phyloP scores from a whole-genome alignment of 805 yeast genomes.

The Clavispora vitiphila region DNA sequence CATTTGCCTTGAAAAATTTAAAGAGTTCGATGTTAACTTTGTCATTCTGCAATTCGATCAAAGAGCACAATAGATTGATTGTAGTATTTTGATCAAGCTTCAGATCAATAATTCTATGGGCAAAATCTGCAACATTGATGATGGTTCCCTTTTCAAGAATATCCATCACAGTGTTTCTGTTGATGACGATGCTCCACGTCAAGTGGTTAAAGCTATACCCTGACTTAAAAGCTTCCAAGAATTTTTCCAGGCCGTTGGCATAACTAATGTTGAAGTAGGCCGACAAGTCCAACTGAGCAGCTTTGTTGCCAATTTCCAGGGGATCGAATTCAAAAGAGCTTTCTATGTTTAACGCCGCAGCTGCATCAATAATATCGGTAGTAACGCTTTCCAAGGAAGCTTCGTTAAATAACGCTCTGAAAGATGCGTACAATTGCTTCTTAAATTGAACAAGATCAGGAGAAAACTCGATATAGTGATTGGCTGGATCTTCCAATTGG shows the following conservation, averaged over 20 bases:
- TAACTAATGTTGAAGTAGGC: constrained; percentile 24
- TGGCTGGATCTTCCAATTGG: constrained; percentile 36
- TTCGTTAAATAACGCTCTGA: constrained; percentile 6
- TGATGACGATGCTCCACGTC: constrained; percentile 31
- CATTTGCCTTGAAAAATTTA: constrained; percentile 12
- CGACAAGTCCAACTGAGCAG: constrained; percentile 22
- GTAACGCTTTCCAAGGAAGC: constrained; percentile 3
- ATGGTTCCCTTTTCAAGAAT: constrained; percentile 14
- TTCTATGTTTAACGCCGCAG: constrained; percentile 4
- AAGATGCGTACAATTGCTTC: constrained; percentile 12
- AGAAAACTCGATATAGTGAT: constrained; percentile 29
- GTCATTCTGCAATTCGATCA: constrained; percentile 21
- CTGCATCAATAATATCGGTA: constrained; percentile 12
- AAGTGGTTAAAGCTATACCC: constrained; percentile 26
- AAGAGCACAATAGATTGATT: constrained; percentile 7
- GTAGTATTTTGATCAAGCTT: constrained; percentile 8
- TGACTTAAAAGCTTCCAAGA: constrained; percentile 23
- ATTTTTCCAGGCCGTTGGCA: constrained; percentile 20
- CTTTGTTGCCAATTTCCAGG: not conserved
- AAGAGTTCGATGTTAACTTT: constrained; percentile 20
- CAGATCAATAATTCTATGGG: constrained; percentile 21
- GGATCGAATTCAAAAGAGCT: not conserved
- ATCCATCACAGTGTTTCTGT: constrained; percentile 21
- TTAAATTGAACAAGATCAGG: constrained; percentile 20
- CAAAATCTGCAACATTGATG: constrained; percentile 17